Conservation (phyloP, 1,284 basidiomycete species). For the Flammula alnicola region DNA sequence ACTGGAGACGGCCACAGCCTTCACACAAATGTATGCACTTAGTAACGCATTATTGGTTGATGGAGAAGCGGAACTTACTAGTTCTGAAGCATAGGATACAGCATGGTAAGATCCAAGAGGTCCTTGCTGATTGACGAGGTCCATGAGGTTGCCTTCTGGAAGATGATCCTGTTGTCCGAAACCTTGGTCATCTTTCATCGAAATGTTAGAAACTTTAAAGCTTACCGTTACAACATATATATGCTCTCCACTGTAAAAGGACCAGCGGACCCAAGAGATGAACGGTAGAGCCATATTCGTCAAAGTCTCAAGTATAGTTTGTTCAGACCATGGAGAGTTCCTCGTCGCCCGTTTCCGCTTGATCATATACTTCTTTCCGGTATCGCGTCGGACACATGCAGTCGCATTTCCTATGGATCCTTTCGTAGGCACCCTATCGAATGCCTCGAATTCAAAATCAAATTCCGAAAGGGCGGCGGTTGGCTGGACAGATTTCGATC, state of each 20-base stretch:
- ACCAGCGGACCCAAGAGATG: constrained; percentile 63
- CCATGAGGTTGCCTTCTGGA: constrained; percentile 62
- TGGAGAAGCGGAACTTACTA: constrained; percentile 42
- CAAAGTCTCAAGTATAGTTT: constrained; percentile 63
- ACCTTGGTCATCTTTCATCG: not conserved
- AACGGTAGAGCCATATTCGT: constrained; percentile 58
- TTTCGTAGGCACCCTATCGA: not conserved
- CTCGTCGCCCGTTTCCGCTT: constrained; percentile 17
- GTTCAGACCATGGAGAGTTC: constrained; percentile 46
- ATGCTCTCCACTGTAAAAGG: constrained; percentile 67
- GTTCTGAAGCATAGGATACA: constrained; percentile 71
- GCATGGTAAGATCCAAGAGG: constrained; percentile 58
- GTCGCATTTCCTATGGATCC: constrained; percentile 6
- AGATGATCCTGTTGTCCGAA: constrained; percentile 49
- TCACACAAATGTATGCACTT: no score
- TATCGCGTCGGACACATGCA: constrained; percentile 20
- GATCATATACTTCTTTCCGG: constrained; percentile 19
- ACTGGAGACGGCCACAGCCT: constrained; percentile 62
- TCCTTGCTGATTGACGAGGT: constrained; percentile 63
- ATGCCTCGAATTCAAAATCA: constrained; percentile 19
- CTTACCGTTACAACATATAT: constrained; percentile 61
- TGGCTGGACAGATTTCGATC: constrained; percentile 10
- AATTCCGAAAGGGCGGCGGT: constrained; percentile 20
- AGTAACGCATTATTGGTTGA: no score
- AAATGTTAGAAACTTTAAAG: not conserved